phyloP scores from a whole-genome alignment of 2,329 filamentous ascomycete genomes.

The Aspergillus texensis region DNA sequence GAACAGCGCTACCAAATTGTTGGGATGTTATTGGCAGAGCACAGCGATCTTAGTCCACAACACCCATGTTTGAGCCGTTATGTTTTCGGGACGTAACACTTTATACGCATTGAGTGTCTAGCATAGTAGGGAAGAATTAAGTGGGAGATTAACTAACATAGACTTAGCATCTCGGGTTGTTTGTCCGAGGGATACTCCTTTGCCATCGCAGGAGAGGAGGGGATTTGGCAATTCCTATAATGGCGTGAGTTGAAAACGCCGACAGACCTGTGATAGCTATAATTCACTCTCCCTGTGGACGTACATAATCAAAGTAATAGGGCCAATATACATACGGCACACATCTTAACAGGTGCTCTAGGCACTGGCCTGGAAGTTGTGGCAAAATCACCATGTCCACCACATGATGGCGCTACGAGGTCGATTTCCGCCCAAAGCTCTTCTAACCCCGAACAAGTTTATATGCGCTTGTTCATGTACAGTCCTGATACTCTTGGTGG shows the following conservation, averaged over 20 bases:
- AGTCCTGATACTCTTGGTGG: too few relatives aligned
- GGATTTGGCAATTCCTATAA: not conserved
- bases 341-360: too few relatives aligned
- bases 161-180: not conserved
- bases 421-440: too few relatives aligned
- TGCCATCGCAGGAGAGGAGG: not conserved
- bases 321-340: too few relatives aligned
- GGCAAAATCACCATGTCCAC: too few relatives aligned
- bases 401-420: too few relatives aligned
- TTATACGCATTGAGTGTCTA: not conserved
- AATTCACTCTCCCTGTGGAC: too few relatives aligned
- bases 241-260: too few relatives aligned
- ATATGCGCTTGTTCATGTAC: too few relatives aligned
- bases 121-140: not conserved
- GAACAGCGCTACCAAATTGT: not conserved
- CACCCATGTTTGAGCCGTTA: not conserved
- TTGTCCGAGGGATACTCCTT: not conserved
- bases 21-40: not conserved
- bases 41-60: not conserved
- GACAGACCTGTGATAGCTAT: too few relatives aligned
- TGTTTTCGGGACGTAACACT: not conserved
- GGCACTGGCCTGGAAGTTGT: too few relatives aligned
- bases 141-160: not conserved
- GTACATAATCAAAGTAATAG: fast-evolving
- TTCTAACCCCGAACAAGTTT: too few relatives aligned